Conservation (phyloP, 148 eudicot species). For the Selenicereus undatus region DNA sequence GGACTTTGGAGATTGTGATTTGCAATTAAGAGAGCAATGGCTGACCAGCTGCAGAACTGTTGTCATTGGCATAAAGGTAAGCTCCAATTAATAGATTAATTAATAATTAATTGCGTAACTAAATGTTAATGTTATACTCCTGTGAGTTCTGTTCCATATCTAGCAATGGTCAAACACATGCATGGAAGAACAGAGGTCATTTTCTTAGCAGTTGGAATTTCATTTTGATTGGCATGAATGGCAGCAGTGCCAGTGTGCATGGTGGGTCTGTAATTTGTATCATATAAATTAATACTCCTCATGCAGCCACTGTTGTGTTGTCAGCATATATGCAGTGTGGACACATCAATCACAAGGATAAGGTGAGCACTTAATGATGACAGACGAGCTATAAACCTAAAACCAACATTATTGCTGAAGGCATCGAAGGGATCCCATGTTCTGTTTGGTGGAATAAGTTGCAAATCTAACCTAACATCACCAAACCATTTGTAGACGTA, state of each 20-base stretch:
- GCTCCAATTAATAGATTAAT: no score
- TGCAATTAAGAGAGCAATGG: background rate
- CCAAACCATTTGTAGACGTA: background rate
- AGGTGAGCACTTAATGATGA: conserved; percentile 13
- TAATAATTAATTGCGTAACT: no score
- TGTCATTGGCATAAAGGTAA: background rate
- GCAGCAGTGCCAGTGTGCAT: no score
- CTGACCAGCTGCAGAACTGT: background rate
- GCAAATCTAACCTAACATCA: conserved; percentile 11
- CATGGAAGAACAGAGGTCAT: conserved; percentile 5
- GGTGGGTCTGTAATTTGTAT: no score
- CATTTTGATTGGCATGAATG: no score
- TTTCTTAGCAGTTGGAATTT: no score
- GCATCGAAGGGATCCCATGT: background rate
- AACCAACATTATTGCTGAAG: background rate
- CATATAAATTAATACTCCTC: no score
- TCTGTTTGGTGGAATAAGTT: conserved; percentile 5
- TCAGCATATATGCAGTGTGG: no score
- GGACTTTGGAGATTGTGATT: conserved; percentile 2
- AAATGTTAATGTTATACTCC: no score
- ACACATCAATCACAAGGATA: conserved; percentile 8
- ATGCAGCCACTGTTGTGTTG: background rate
- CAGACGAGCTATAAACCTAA: background rate
- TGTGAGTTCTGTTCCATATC: background rate
- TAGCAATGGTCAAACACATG: conserved; percentile 19